Conservation (phyloP, 345 rosid species). For the Murraya koenigii region DNA sequence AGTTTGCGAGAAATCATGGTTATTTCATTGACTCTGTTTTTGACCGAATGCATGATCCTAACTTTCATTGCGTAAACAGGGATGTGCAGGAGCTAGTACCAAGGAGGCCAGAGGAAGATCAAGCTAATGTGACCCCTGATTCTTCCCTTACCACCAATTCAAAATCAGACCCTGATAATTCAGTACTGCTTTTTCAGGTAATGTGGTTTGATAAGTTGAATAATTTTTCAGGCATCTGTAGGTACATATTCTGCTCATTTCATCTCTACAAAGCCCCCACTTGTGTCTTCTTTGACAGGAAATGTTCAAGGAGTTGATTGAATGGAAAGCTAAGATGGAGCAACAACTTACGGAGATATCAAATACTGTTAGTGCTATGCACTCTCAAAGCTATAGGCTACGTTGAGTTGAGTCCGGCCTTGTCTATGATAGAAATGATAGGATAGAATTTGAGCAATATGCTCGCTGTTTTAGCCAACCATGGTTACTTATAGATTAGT, state of each 20-base stretch:
- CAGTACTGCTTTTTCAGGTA: conserved; percentile 61
- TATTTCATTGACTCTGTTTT: conserved; percentile 3
- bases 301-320: conserved; percentile 59
- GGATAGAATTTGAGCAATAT: conserved; percentile 6
- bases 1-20: conserved; percentile 5
- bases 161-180: conserved; percentile 50
- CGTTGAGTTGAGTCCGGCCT: background rate
- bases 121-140: conserved; percentile 56
- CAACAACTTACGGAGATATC: conserved; percentile 67
- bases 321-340: conserved; percentile 81
- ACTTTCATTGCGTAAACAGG: conserved; percentile 40
- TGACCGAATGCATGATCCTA: conserved; percentile 1
- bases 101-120: conserved; percentile 51
- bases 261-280: background rate
- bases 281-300: conserved; percentile 42
- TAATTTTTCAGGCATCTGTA: background rate
- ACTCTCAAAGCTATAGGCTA: conserved; percentile 38
- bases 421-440: conserved; percentile 20
- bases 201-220: conserved; percentile 9
- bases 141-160: conserved; percentile 55
- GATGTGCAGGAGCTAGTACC: conserved; percentile 47
- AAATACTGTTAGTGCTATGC: conserved; percentile 47
- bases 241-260: background rate
- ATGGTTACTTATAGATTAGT: conserved; percentile 6
- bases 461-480: background rate